Evolutionary conservation across 768 basidiomycete species (phyloP).

Genomic region (Kwoniella mangroviensis): DNA sequence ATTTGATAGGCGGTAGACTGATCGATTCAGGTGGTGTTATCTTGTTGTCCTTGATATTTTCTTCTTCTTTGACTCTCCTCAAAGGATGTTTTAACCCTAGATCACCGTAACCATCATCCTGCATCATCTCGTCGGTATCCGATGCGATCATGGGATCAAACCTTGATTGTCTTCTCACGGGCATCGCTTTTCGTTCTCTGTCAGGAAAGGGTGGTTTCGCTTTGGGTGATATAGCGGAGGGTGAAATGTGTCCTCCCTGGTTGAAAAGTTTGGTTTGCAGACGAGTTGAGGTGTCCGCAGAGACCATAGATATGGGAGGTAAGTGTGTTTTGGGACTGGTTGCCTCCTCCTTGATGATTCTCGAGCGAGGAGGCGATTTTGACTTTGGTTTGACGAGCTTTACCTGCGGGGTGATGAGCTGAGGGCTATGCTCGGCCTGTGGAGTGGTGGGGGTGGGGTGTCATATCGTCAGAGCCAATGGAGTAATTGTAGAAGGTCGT

Average conservation of each 20-base stretch:
- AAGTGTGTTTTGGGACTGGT: background rate
- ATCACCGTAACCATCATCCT: conserved; percentile 47
- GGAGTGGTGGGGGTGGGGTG: background rate
- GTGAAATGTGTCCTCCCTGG: conserved; percentile 19
- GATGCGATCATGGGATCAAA: conserved; percentile 51
- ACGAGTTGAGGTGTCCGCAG: conserved; percentile 1
- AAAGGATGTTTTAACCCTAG: conserved; percentile 43
- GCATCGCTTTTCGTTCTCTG: conserved; percentile 72
- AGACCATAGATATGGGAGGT: conserved; percentile 11
- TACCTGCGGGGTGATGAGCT: background rate
- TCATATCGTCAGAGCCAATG: background rate
- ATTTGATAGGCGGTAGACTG: conserved; percentile 52
- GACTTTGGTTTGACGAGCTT: background rate
- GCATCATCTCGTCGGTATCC: conserved; percentile 32
- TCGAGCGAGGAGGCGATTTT: background rate
- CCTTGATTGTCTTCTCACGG: conserved; percentile 32
- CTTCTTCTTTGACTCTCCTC: conserved; percentile 39
- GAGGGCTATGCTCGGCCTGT: conserved; percentile 13
- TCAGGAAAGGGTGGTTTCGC: conserved; percentile 90
- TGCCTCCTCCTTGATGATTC: background rate
- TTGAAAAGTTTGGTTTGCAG: conserved; percentile 9
- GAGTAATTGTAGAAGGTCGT: background rate
- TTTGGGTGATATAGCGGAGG: conserved; percentile 82
- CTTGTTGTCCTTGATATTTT: conserved; percentile 8
- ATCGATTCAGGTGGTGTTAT: conserved; percentile 12